These are phyloP conservation scores for Chlorella sp. DNA, from an alignment of 139 green algal genomes.

Conservation along the genomic window DNA sequence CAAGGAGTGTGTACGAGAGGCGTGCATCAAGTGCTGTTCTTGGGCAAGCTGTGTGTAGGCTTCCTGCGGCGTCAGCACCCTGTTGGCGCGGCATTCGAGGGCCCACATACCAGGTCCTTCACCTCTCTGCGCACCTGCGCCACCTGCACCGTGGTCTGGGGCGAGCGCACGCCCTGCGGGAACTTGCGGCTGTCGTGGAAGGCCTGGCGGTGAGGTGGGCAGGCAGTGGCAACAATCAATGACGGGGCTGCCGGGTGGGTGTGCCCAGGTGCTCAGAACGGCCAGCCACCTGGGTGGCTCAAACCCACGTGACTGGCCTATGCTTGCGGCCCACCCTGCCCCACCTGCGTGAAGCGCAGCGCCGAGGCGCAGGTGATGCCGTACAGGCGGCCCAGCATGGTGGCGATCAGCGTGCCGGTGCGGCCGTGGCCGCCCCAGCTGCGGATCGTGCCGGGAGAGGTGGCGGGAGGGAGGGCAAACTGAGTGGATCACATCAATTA, in stretches of 20 bases:
- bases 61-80: background rate
- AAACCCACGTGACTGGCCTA: no score
- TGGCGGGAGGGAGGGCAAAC: background rate
- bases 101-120: no score
- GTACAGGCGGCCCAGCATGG: slow-evolving; percentile 81
- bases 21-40: background rate
- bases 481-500: background rate
- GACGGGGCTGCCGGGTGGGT: no score
- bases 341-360: slow-evolving; percentile 68
- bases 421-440: slow-evolving; percentile 69
- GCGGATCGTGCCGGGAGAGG: background rate
- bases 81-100: background rate
- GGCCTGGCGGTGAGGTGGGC: slow-evolving; percentile 42
- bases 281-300: no score
- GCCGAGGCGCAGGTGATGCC: slow-evolving; percentile 64
- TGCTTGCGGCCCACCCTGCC: background rate
- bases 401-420: slow-evolving; percentile 62
- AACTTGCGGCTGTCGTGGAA: slow-evolving; percentile 80
- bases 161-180: slow-evolving; percentile 78
- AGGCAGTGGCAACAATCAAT: no score
- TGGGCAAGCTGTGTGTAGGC: background rate
- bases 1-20: background rate
- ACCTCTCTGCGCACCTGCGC: slow-evolving; percentile 63
- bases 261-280: no score
- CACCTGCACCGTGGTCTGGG: slow-evolving; percentile 78